Conservation (phyloP, 208 protist genomes). For the Leishmania arabica region DNA sequence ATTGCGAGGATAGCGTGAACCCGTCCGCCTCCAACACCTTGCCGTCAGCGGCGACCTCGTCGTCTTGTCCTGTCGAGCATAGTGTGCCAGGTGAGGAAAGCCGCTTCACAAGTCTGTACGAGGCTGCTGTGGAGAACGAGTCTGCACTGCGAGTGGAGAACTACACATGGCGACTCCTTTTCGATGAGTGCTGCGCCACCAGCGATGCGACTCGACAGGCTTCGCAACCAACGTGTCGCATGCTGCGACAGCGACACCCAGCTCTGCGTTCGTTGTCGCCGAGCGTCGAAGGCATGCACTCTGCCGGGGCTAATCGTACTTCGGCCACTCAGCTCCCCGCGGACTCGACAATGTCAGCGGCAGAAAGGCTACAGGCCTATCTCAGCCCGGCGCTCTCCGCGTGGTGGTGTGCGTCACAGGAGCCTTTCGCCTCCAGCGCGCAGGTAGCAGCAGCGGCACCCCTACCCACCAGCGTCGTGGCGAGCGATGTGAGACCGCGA, state of each 20-base stretch:
- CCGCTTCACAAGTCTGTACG: constrained; percentile 12
- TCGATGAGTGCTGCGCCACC: constrained; percentile 26
- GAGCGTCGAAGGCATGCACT: background rate
- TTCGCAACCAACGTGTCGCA: constrained; percentile 10
- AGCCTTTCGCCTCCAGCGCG: background rate
- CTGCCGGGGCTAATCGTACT: background rate
- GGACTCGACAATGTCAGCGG: background rate
- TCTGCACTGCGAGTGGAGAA: constrained; percentile 41
- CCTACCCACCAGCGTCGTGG: background rate
- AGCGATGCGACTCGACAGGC: constrained; percentile 21
- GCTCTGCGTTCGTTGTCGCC: constrained; percentile 23
- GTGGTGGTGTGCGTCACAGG: constrained; percentile 12
- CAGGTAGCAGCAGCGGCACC: background rate
- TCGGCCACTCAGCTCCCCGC: too few species aligned
- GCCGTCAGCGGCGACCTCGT: background rate
- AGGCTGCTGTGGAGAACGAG: constrained; percentile 31
- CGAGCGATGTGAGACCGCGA: background rate
- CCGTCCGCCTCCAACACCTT: background rate
- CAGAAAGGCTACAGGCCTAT: background rate
- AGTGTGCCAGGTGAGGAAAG: background rate
- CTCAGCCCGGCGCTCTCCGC: constrained; percentile 13
- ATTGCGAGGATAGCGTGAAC: background rate
- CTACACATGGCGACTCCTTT: constrained; percentile 34
- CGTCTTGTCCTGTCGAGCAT: background rate
- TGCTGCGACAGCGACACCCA: constrained; percentile 31